Percentiles rank a stretch among this genome's conserved stretches.
Evolutionary conservation across 495 filamentous ascomycete species (phyloP).

Genomic region (Aspergillus carlsbadensis): DNA sequence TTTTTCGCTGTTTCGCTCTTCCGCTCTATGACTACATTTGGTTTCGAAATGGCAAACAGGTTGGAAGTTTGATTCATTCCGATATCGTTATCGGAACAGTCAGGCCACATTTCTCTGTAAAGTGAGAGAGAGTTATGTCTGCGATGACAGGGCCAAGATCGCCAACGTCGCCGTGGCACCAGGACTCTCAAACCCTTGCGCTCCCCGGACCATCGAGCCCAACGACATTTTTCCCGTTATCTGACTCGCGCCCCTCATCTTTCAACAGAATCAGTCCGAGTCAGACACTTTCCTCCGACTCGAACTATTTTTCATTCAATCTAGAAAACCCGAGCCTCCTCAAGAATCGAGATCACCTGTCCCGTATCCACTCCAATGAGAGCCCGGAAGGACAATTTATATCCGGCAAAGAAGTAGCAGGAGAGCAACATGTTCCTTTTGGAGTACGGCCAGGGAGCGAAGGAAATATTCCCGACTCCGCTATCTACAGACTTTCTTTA

Average conservation of each 20-base stretch:
- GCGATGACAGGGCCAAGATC: conserved; percentile 49
- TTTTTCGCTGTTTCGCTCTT: not conserved
- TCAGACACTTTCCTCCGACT: conserved; percentile 57
- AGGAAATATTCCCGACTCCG: conserved; percentile 23
- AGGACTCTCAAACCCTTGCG: conserved; percentile 29
- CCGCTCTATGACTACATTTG: not conserved
- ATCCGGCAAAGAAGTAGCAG: conserved; percentile 74
- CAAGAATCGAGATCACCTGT: conserved; percentile 70
- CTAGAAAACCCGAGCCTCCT: conserved; percentile 56
- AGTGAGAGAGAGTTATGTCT: conserved; percentile 22
- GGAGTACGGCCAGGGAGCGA: conserved; percentile 26
- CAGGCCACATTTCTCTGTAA: conserved; percentile 1
- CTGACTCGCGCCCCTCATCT: conserved; percentile 37
- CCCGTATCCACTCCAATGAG: conserved; percentile 62
- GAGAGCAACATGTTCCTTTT: conserved; percentile 62
- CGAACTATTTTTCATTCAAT: conserved; percentile 79
- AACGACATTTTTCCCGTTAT: conserved; percentile 27
- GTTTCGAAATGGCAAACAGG: conserved; percentile 21
- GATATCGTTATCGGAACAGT: conserved; percentile 9
- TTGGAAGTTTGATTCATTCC: conserved; percentile 7
- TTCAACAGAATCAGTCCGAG: conserved; percentile 41
- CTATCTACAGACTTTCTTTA: conserved; percentile 20
- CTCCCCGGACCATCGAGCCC: conserved; percentile 28
- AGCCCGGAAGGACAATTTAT: conserved; percentile 68
- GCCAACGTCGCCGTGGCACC: conserved; percentile 47